A percentile compares a stretch with the other conserved stretches of the same genome.
phyloP scores from a whole-genome alignment of 1,139 yeast genomes.

The Lodderomyces margitis region DNA sequence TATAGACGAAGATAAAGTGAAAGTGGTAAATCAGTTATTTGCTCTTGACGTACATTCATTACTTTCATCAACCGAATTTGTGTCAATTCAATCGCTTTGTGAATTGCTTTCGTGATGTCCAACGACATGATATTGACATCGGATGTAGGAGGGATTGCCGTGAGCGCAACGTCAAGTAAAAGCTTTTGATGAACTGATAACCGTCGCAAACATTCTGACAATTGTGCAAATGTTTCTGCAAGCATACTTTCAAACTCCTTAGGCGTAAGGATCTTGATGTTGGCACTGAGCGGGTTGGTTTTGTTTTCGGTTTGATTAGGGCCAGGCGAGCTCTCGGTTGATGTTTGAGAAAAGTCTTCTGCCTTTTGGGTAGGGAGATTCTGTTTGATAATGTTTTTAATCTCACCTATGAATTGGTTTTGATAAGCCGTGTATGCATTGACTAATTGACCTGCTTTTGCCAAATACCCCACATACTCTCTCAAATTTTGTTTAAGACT shows the following conservation, averaged over 20 bases:
- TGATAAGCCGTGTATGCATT: constrained; percentile 67
- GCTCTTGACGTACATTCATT: constrained; percentile 72
- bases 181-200: constrained; percentile 77
- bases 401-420: constrained; percentile 63
- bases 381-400: constrained; percentile 67
- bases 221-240: constrained; percentile 54
- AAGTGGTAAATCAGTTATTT: constrained; percentile 55
- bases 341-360: constrained; percentile 24
- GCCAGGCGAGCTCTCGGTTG: constrained; percentile 33
- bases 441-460: constrained; percentile 61
- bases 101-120: constrained; percentile 61
- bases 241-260: constrained; percentile 75
- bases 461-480: constrained; percentile 52
- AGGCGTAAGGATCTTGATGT: constrained; percentile 64
- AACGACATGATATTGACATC: constrained; percentile 51
- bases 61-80: constrained; percentile 79
- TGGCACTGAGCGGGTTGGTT: constrained; percentile 37
- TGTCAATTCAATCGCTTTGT: constrained; percentile 66
- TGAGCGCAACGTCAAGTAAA: constrained; percentile 69
- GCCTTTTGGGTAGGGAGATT: constrained; percentile 49
- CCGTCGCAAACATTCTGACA: constrained; percentile 73
- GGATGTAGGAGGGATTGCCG: constrained; percentile 39
- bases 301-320: constrained; percentile 15
- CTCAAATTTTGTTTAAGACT: constrained; percentile 39
- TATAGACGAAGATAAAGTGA: constrained; percentile 64